Percentiles rank a stretch among this genome's conserved stretches.
Evolutionary conservation across 352 stramenopile species (phyloP).

Genomic region (Phytopythium mirpurense): DNA sequence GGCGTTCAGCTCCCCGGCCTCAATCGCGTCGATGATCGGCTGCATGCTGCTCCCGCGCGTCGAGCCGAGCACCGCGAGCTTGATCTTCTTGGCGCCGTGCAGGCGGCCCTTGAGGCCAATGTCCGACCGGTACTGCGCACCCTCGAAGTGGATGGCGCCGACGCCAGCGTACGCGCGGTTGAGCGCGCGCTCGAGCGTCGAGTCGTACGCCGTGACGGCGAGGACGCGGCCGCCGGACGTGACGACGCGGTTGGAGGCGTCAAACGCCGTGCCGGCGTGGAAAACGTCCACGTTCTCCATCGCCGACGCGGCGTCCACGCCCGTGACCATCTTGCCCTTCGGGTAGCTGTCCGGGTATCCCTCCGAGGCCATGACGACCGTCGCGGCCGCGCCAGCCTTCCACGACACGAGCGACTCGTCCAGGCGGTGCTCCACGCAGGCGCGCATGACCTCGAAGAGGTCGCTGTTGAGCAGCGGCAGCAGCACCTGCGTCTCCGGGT

Average conservation of each 20-base stretch:
- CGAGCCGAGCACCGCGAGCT: slow-evolving; percentile 94
- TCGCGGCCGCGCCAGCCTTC: slow-evolving; percentile 90
- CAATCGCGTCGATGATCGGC: slow-evolving; percentile 95
- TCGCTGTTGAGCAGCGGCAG: slow-evolving; percentile 97
- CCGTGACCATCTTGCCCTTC: slow-evolving; percentile 96
- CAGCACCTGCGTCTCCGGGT: slow-evolving; percentile 99
- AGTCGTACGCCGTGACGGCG: slow-evolving; percentile 92
- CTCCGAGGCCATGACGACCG: slow-evolving; percentile 95
- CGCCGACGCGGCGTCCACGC: slow-evolving; percentile 82
- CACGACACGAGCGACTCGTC: slow-evolving; percentile 85
- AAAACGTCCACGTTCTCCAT: slow-evolving; percentile 95
- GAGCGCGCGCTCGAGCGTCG: slow-evolving; percentile 90
- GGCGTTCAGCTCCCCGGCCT: slow-evolving; percentile 82
- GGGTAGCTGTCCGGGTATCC: slow-evolving; percentile 98
- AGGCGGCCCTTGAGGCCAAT: slow-evolving; percentile 95
- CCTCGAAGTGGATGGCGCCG: slow-evolving; percentile 86
- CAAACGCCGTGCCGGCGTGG: slow-evolving; percentile 95
- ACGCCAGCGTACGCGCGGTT: slow-evolving; percentile 90
- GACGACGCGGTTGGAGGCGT: slow-evolving; percentile 55
- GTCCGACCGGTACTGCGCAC: slow-evolving; percentile 95
- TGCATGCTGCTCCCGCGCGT: slow-evolving; percentile 95
- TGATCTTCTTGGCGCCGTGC: slow-evolving; percentile 77
- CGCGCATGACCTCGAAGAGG: slow-evolving; percentile 96
- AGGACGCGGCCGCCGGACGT: slow-evolving; percentile 97
- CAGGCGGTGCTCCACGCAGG: slow-evolving; percentile 93